Evolutionary conservation across 2,329 filamentous ascomycete species (phyloP).

Genomic region (Exophiala bonariae): DNA sequence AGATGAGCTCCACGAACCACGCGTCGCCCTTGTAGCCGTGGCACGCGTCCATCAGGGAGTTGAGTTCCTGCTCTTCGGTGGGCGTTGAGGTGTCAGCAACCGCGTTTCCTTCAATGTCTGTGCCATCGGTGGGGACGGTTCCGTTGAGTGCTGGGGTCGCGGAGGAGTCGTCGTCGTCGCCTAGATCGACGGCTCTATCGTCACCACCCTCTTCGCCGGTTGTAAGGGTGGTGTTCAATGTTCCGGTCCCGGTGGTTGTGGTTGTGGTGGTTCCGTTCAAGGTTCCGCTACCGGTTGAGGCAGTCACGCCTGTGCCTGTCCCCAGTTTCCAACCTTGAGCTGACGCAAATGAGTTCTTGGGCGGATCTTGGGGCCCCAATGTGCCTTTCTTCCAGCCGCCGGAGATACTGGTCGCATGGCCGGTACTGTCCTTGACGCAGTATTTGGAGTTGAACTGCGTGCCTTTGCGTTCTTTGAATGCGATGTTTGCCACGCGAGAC

Average conservation of each 20-base stretch:
- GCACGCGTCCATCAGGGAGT: slow-evolving; percentile 8
- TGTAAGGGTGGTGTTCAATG: slow-evolving; percentile 3
- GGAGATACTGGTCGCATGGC: slow-evolving; percentile 24
- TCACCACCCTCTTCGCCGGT: neutral
- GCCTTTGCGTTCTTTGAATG: slow-evolving; percentile 32
- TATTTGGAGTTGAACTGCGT: slow-evolving; percentile 25
- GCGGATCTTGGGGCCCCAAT: slow-evolving; percentile 19
- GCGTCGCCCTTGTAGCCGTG: slow-evolving; percentile 9
- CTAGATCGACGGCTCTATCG: neutral
- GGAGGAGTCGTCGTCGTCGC: neutral
- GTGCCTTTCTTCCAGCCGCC: slow-evolving; percentile 21
- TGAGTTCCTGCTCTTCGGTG: slow-evolving; percentile 2
- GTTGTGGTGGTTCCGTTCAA: neutral
- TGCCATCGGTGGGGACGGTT: neutral
- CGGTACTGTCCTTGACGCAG: slow-evolving; percentile 20
- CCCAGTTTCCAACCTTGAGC: slow-evolving; percentile 20
- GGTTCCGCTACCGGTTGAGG: slow-evolving; percentile 11
- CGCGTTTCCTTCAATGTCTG: slow-evolving; percentile 3
- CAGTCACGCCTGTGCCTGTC: no score
- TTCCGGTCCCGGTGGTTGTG: slow-evolving; percentile 8
- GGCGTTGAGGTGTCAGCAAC: neutral
- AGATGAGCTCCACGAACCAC: slow-evolving; percentile 14
- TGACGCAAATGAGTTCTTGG: slow-evolving; percentile 12
- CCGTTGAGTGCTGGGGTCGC: neutral
- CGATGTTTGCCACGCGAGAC: slow-evolving; percentile 43